A percentile compares a stretch with the other conserved stretches of the same genome.
Conservation (phyloP, 306 rosid genomes). For the Crotalaria pallida region DNA sequence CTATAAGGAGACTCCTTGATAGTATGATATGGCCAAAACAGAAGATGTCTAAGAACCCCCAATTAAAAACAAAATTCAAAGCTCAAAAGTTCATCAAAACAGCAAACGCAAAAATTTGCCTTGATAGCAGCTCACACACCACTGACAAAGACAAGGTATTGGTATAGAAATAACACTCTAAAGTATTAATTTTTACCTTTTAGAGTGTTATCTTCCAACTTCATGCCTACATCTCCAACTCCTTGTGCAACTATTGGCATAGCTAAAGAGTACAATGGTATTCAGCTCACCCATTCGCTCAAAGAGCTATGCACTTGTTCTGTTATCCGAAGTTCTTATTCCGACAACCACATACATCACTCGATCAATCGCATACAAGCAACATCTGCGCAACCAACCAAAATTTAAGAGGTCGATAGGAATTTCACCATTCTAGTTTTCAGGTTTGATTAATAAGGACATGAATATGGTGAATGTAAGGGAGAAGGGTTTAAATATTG, state of each 20-base stretch:
- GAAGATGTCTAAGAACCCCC: too few species aligned
- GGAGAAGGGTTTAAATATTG: conserved; percentile 30
- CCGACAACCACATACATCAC: conserved; percentile 60
- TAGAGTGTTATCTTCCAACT: too few species aligned
- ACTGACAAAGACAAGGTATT: too few species aligned
- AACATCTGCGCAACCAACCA: conserved; percentile 36
- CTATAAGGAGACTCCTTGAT: too few species aligned
- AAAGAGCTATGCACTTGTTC: conserved; percentile 36
- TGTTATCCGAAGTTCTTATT: conserved; percentile 43
- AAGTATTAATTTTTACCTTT: too few species aligned
- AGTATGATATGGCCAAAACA: too few species aligned
- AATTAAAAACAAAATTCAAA: too few species aligned
- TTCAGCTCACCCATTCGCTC: conserved; percentile 48
- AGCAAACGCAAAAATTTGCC: too few species aligned
- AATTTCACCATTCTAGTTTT: conserved; percentile 51
- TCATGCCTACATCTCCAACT: conserved; percentile 52
- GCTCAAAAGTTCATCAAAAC: too few species aligned
- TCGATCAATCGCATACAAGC: conserved; percentile 38
- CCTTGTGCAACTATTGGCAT: conserved; percentile 28
- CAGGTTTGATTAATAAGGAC: conserved; percentile 50
- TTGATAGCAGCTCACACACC: too few species aligned
- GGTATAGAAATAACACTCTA: too few species aligned
- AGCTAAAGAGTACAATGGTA: conserved; percentile 34
- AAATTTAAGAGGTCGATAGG: conserved; percentile 52
- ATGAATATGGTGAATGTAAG: conserved; percentile 18